These are phyloP conservation scores for Pyricularia pennisetigena DNA, from an alignment of 2,329 filamentous ascomycete species.

Conservation along the genomic window DNA sequence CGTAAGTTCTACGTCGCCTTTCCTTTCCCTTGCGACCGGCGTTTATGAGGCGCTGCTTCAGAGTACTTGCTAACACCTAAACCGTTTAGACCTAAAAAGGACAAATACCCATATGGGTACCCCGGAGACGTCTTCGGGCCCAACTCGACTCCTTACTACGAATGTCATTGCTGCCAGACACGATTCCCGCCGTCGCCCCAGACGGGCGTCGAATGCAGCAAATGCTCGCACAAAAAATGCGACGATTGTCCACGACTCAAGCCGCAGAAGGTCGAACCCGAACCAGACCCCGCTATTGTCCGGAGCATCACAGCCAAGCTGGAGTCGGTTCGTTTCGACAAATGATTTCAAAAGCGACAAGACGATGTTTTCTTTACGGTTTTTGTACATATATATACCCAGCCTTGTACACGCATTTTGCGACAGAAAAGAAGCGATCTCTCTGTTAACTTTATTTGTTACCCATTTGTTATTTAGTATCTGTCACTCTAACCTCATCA, in stretches of 20 bases:
- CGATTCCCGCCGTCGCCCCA: slow-evolving; percentile 41
- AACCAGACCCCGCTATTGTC: slow-evolving; percentile 51
- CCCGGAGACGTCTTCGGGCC: slow-evolving; percentile 53
- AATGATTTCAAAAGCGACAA: not conserved
- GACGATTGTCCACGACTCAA: slow-evolving; percentile 46
- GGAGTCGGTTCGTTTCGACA: not conserved
- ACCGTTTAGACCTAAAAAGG: slow-evolving; percentile 47
- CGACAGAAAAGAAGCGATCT: not conserved
- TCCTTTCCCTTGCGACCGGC: not conserved
- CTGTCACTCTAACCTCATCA: not conserved
- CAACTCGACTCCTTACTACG: slow-evolving; percentile 40
- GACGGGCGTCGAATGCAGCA: slow-evolving; percentile 44
- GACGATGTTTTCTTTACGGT: not conserved
- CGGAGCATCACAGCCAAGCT: slow-evolving; percentile 39
- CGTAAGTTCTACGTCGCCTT: slow-evolving; percentile 39
- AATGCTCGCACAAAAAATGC: slow-evolving; percentile 53
- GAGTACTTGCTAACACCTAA: not conserved
- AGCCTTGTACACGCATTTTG: not conserved
- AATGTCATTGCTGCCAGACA: slow-evolving; percentile 54
- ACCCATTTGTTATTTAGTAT: not conserved
- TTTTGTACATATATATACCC: not conserved
- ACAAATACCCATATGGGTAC: slow-evolving; percentile 61
- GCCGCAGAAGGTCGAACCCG: slow-evolving; percentile 49
- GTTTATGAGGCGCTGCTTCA: not conserved
- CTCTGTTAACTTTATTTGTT: not conserved